Conservation (phyloP, 2,329 filamentous ascomycete genomes). For the Mycogone perniciosa region DNA sequence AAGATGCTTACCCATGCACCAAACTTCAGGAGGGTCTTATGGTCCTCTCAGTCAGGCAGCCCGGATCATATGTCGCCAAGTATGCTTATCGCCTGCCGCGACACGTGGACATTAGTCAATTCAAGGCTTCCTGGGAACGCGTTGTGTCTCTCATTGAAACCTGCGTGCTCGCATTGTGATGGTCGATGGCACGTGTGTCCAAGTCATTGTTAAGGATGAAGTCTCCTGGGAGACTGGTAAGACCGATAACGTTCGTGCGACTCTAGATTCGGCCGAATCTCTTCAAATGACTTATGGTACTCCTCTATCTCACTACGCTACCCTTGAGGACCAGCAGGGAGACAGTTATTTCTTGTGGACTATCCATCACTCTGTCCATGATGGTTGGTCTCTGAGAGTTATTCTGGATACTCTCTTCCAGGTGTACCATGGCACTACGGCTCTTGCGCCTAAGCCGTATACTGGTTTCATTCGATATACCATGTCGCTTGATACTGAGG, state of each 20-base stretch:
- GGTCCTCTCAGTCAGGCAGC: slow-evolving; percentile 24
- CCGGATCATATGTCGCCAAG: slow-evolving; percentile 16
- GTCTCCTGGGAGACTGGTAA: background rate
- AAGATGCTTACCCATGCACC: slow-evolving; percentile 28
- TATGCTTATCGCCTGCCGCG: slow-evolving; percentile 26
- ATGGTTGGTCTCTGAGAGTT: slow-evolving; percentile 21
- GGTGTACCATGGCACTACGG: slow-evolving; percentile 2
- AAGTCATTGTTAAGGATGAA: slow-evolving; percentile 14
- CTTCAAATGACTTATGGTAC: slow-evolving; percentile 7
- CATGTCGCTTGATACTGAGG: slow-evolving; percentile 1
- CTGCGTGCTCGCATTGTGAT: slow-evolving; percentile 11
- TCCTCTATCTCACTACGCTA: slow-evolving; percentile 1
- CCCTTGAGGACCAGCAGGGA: background rate
- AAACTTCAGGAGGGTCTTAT: slow-evolving; percentile 34
- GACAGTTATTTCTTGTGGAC: slow-evolving; percentile 18
- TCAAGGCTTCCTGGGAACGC: slow-evolving; percentile 23
- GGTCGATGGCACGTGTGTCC: slow-evolving; percentile 7
- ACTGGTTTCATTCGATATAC: slow-evolving; percentile 8
- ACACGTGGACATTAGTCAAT: slow-evolving; percentile 18
- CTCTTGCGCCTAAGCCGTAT: background rate
- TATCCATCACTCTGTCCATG: slow-evolving; percentile 24
- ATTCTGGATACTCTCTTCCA: slow-evolving; percentile 13
- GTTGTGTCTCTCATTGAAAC: slow-evolving; percentile 1
- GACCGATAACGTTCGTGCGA: background rate
- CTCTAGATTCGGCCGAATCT: background rate